Evolutionary conservation across 257 asterid species (phyloP).

Genomic region (Solanum rostratum): DNA sequence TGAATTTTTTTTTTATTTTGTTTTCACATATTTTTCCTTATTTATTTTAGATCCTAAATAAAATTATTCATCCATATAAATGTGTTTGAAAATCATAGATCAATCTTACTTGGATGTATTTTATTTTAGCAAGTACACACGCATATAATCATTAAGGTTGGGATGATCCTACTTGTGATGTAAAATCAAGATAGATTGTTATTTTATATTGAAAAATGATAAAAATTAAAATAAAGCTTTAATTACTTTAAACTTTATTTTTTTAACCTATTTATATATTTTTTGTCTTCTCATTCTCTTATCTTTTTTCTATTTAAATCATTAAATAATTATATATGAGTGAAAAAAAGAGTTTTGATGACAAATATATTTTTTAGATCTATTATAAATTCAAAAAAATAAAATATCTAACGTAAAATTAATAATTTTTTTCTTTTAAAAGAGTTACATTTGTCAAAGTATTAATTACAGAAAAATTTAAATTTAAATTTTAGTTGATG

Average conservation of each 20-base stretch:
- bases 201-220: neutral
- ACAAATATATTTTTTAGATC: neutral
- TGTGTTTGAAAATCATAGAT: neutral
- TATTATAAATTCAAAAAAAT: neutral
- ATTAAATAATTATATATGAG: neutral
- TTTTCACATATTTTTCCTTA: neutral
- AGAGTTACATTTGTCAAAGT: neutral
- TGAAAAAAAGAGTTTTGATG: neutral
- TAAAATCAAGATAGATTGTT: neutral
- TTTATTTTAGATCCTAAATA: neutral
- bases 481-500: neutral
- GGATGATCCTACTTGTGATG: neutral
- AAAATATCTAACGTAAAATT: neutral
- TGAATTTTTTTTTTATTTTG: neutral
- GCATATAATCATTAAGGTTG: neutral
- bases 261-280: neutral
- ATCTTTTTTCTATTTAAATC: neutral
- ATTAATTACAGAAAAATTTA: neutral
- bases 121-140: neutral
- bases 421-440: neutral
- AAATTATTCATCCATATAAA: neutral
- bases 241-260: neutral
- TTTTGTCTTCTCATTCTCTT: neutral
- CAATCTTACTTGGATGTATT: neutral
- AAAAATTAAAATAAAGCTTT: neutral